phyloP scores from a whole-genome alignment of 2,329 filamentous ascomycete species.

The Penicillium sp. region DNA sequence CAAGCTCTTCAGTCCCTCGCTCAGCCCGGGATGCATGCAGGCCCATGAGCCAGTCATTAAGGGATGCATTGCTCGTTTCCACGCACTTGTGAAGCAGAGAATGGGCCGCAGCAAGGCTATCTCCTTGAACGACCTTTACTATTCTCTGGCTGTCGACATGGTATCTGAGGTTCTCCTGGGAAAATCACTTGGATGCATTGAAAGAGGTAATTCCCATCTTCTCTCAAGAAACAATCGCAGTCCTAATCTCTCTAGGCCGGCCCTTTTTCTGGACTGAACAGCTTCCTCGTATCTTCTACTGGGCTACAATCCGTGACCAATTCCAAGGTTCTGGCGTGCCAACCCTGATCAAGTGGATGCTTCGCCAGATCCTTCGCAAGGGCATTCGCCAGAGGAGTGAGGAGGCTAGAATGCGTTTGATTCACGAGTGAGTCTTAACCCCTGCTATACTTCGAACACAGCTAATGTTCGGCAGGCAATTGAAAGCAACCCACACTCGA shows the following conservation, averaged over 20 bases:
- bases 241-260: not conserved
- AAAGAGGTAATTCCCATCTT: conserved; percentile 20
- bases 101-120: conserved; percentile 17
- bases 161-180: conserved; percentile 32
- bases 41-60: conserved; percentile 29
- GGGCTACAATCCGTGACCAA: conserved; percentile 32
- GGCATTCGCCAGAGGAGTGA: conserved; percentile 27
- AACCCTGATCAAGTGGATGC: conserved; percentile 33
- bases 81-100: conserved; percentile 22
- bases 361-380: conserved; percentile 31
- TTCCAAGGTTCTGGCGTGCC: conserved; percentile 33
- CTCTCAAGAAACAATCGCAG: not conserved
- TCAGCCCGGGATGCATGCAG: conserved; percentile 28
- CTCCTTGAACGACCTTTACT: conserved; percentile 29
- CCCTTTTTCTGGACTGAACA: conserved; percentile 35
- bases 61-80: conserved; percentile 28
- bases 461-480: conserved; percentile 21
- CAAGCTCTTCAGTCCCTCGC: conserved; percentile 32
- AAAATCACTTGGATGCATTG: conserved; percentile 31
- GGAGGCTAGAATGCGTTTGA: conserved; percentile 31
- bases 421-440: conserved; percentile 26
- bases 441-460: not conserved
- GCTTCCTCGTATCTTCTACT: conserved; percentile 33
- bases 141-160: conserved; percentile 32
- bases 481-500: conserved; percentile 26